These are phyloP conservation scores for Prunus salicina DNA, from an alignment of 306 rosid species.

Conservation along the genomic window DNA sequence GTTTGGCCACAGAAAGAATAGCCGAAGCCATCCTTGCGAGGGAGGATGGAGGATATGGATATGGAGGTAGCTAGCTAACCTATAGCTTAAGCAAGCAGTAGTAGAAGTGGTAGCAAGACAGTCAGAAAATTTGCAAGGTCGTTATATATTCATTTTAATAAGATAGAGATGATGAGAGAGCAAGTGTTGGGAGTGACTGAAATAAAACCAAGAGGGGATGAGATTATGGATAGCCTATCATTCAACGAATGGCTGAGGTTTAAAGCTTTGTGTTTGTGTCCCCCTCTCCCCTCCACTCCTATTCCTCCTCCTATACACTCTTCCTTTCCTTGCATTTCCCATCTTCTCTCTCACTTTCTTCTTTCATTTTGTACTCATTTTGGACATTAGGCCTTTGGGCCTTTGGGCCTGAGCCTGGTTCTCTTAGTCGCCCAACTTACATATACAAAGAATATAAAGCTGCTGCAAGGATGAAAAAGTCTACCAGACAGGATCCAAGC, in stretches of 20 bases:
- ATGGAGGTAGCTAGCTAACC: not conserved
- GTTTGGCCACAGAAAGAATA: constrained; percentile 85
- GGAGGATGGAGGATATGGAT: not conserved
- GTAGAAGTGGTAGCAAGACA: constrained; percentile 4
- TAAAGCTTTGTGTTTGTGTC: constrained; percentile 19
- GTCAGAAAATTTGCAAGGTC: constrained; percentile 3
- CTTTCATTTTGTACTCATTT: not conserved
- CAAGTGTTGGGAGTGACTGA: constrained; percentile 39
- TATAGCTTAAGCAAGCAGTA: not conserved
- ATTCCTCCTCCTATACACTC: constrained; percentile 3
- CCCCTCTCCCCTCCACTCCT: constrained; percentile 8
- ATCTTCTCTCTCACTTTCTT: not conserved
- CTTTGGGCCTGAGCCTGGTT: not conserved
- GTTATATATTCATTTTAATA: constrained; percentile 13
- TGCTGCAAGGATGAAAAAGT: too few species aligned
- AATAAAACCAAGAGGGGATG: constrained; percentile 53
- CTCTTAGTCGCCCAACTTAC: too few species aligned
- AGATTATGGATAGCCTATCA: constrained; percentile 73
- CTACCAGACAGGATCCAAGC: too few species aligned
- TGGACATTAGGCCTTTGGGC: not conserved
- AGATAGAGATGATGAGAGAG: not conserved
- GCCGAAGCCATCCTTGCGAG: constrained; percentile 79
- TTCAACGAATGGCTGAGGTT: constrained; percentile 62
- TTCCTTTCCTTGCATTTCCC: constrained; percentile 19
- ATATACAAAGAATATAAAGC: too few species aligned